Percentiles rank a stretch among this genome's conserved stretches.
phyloP scores from a whole-genome alignment of 2,329 filamentous ascomycete species.

The Blumeria hordei region DNA sequence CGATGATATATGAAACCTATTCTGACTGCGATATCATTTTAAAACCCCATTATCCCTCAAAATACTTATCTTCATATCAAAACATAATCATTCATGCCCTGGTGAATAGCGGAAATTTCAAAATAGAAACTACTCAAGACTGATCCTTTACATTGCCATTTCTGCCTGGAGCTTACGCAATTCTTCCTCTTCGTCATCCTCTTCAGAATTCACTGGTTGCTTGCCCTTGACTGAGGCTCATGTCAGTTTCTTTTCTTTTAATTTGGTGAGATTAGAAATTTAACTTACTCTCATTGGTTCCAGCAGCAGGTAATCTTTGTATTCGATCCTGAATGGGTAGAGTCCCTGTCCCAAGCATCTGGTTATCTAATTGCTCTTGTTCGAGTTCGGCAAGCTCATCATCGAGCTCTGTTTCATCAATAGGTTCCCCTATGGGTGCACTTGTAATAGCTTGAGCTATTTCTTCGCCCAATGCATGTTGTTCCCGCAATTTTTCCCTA shows the following conservation, averaged over 20 bases:
- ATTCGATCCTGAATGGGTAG: conserved; percentile 63
- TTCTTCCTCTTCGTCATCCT: conserved; percentile 93
- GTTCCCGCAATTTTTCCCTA: conserved; percentile 77
- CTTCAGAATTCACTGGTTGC: conserved; percentile 27
- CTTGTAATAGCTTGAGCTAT: conserved; percentile 68
- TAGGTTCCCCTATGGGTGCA: conserved; percentile 36
- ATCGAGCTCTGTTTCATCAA: conserved; percentile 74
- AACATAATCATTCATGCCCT: too few relatives aligned
- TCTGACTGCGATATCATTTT: too few relatives aligned
- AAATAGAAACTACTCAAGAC: conserved; percentile 2
- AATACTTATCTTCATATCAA: too few relatives aligned
- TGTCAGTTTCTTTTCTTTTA: conserved; percentile 6
- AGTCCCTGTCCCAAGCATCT: conserved; percentile 73
- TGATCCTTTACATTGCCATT: conserved; percentile 59
- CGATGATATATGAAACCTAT: too few relatives aligned
- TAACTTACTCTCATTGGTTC: conserved; percentile 50
- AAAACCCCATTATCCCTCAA: too few relatives aligned
- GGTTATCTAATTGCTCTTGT: conserved; percentile 78
- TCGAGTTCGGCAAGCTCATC: conserved; percentile 68
- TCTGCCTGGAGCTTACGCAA: conserved; percentile 80
- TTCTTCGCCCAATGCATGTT: conserved; percentile 81
- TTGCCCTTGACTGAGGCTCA: conserved; percentile 24
- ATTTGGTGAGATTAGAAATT: not conserved
- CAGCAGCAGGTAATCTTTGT: conserved; percentile 50
- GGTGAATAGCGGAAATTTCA: conserved; percentile 3